phyloP scores from a whole-genome alignment of 805 yeast genomes.

The Cyberlindnera saturnus region DNA sequence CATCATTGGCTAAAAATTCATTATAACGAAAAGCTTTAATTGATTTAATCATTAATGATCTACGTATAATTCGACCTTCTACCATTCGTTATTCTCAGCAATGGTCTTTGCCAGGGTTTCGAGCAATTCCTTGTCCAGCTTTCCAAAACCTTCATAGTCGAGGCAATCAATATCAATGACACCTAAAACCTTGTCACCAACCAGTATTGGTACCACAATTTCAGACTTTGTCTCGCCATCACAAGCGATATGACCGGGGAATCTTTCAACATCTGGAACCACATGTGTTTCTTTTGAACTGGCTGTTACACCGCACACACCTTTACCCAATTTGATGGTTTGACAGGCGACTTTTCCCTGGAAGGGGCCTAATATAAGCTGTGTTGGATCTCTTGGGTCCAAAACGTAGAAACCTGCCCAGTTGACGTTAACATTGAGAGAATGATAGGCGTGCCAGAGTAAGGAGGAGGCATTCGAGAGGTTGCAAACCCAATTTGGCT shows the following conservation, averaged over 20 bases:
- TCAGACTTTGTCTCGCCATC: conserved; percentile 94
- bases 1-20: no score
- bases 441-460: conserved; percentile 80
- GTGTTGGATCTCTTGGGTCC: conserved; percentile 26
- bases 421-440: conserved; percentile 54
- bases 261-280: conserved; percentile 69
- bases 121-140: conserved; percentile 49
- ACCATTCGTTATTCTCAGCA: conserved; percentile 49
- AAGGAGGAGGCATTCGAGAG: conserved; percentile 81
- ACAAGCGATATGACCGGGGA: conserved; percentile 94
- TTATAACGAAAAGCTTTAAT: no score
- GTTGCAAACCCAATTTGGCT: conserved; percentile 83
- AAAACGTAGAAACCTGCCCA: conserved; percentile 91
- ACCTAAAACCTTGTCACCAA: conserved; percentile 45
- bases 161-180: conserved; percentile 86
- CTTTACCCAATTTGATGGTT: conserved; percentile 65
- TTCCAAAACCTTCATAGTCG: conserved; percentile 58
- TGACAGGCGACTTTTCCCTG: conserved; percentile 98
- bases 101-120: conserved; percentile 54
- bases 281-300: conserved; percentile 51
- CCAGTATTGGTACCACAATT: conserved; percentile 78
- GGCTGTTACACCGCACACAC: conserved; percentile 93
- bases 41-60: no score
- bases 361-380: conserved; percentile 81
- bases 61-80: neutral